phyloP scores from a whole-genome alignment of 345 rosid genomes.

The Schrenkiella parvula region DNA sequence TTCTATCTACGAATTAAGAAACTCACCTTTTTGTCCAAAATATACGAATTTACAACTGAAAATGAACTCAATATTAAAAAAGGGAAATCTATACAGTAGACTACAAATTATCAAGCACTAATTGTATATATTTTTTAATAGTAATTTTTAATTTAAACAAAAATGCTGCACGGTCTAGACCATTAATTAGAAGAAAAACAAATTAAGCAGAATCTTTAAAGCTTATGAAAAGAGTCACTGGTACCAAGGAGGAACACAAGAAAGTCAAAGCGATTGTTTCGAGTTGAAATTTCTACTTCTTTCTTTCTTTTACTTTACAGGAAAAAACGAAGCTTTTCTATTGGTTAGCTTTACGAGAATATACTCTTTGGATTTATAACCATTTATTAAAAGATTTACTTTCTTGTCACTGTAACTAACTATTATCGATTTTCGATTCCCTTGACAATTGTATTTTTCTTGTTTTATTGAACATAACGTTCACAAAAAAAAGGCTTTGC shows the following conservation, averaged over 20 bases:
- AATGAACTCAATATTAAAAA: background rate
- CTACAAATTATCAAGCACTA: too few species aligned
- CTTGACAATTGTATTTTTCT: background rate
- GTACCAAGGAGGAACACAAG: conserved; percentile 10
- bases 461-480: background rate
- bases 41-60: too few species aligned
- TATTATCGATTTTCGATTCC: background rate
- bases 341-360: conserved; percentile 20
- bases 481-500: background rate
- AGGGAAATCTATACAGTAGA: too few species aligned
- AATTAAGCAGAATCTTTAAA: background rate
- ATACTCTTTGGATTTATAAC: conserved; percentile 12
- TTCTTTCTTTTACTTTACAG: conserved; percentile 8
- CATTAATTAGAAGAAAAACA: background rate
- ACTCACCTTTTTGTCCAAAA: background rate
- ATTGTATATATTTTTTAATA: background rate
- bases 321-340: conserved; percentile 10
- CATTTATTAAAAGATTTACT: background rate
- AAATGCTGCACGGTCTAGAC: background rate
- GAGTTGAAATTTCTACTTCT: conserved; percentile 9
- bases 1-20: background rate
- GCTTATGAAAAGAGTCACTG: background rate
- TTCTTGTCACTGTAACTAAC: background rate
- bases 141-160: background rate
- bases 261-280: conserved; percentile 30